These are phyloP conservation scores for Globisporangium cylindrosporum DNA, from an alignment of 352 stramenopile genomes.

Conservation along the genomic window DNA sequence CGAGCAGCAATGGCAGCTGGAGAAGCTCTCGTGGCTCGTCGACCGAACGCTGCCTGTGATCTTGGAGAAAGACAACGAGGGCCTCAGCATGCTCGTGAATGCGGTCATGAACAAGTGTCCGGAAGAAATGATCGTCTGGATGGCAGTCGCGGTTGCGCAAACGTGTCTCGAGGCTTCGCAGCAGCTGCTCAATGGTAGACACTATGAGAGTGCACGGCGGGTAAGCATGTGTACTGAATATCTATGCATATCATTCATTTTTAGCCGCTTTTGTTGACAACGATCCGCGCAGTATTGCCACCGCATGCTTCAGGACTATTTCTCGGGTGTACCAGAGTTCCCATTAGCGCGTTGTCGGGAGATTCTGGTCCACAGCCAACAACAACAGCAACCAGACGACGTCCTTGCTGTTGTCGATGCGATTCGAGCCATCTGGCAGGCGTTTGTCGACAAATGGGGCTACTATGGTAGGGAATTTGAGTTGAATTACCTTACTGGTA, in stretches of 20 bases:
- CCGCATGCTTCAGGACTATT: constrained; percentile 42
- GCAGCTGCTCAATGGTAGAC: constrained; percentile 28
- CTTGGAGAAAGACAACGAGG: constrained; percentile 45
- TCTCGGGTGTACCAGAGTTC: constrained; percentile 65
- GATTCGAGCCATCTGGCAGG: constrained; percentile 39
- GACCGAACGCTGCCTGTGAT: constrained; percentile 33
- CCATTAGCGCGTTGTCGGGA: constrained; percentile 37
- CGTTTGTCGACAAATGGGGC: constrained; percentile 61
- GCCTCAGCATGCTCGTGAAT: constrained; percentile 37
- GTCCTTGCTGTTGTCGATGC: constrained; percentile 14
- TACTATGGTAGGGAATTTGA: constrained; percentile 36
- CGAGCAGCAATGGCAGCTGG: constrained; percentile 33
- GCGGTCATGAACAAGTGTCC: constrained; percentile 39
- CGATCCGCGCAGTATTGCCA: constrained; percentile 35
- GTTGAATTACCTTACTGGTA: neutral
- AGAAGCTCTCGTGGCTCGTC: constrained; percentile 55
- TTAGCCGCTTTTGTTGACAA: too few species aligned
- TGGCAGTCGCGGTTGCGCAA: constrained; percentile 47
- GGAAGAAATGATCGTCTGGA: constrained; percentile 49
- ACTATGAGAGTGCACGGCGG: constrained; percentile 53
- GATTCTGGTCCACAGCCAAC: constrained; percentile 14
- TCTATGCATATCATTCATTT: too few species aligned
- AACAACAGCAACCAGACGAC: constrained; percentile 3
- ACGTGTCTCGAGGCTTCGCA: constrained; percentile 22
- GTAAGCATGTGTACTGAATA: constrained; percentile 23